Evolutionary conservation across 352 stramenopile genomes (phyloP).

Genomic region (Phytophthora podocarpi): DNA sequence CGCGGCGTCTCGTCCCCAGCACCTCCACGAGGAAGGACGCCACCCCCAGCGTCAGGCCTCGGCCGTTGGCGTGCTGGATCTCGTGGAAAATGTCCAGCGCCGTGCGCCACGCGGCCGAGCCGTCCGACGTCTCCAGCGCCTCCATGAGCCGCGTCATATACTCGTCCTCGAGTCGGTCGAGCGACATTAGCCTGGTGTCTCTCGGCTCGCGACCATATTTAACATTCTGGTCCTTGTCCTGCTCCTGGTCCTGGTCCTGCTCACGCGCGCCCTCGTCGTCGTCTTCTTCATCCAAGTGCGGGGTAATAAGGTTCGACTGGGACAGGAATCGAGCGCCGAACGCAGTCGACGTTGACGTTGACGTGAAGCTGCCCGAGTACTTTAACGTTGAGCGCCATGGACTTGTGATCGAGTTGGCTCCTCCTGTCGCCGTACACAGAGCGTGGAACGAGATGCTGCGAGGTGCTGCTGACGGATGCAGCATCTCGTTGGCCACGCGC

Average conservation of each 20-base stretch:
- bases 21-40: constrained; percentile 71
- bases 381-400: not conserved
- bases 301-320: constrained; percentile 15
- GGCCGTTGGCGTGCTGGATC: constrained; percentile 42
- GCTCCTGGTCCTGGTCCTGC: not conserved
- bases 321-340: constrained; percentile 29
- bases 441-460: not conserved
- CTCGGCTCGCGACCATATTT: constrained; percentile 6
- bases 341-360: not conserved
- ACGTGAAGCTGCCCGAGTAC: not conserved
- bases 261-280: not conserved
- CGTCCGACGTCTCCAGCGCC: constrained; percentile 40
- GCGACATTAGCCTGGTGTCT: constrained; percentile 22
- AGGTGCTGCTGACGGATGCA: constrained; percentile 2
- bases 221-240: not conserved
- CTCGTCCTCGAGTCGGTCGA: constrained; percentile 29
- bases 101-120: constrained; percentile 39
- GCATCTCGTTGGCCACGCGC: constrained; percentile 13
- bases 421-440: not conserved
- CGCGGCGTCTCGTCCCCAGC: constrained; percentile 46
- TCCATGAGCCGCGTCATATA: constrained; percentile 30
- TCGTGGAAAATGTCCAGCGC: constrained; percentile 61
- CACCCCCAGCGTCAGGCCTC: constrained; percentile 47
- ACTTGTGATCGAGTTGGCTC: not conserved
- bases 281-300: constrained; percentile 19